phyloP scores from a whole-genome alignment of 2,329 filamentous ascomycete genomes.

The Ophiostoma populinum region DNA sequence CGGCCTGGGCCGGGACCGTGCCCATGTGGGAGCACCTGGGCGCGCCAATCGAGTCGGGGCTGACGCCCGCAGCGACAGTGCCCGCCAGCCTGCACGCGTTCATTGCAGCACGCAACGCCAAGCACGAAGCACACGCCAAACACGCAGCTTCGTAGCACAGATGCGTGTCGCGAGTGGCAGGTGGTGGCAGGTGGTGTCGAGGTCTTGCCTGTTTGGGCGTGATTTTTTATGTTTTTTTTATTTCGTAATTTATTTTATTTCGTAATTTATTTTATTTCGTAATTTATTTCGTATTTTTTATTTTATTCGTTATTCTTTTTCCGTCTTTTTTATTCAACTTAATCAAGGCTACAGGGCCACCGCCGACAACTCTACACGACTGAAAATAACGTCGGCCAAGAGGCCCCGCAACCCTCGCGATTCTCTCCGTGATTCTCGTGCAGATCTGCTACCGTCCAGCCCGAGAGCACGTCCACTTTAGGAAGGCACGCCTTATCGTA shows the following conservation, averaged over 20 bases:
- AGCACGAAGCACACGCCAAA: conserved; percentile 4
- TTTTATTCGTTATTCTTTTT: not conserved
- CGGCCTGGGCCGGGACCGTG: conserved; percentile 10
- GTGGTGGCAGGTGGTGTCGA: too few relatives aligned
- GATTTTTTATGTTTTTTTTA: too few relatives aligned
- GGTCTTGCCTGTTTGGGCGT: too few relatives aligned
- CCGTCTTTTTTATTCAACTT: not conserved
- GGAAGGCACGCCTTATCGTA: too few relatives aligned
- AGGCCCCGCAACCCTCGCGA: too few relatives aligned
- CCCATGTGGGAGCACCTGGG: conserved; percentile 12
- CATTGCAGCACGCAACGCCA: conserved; percentile 5
- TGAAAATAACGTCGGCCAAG: too few relatives aligned
- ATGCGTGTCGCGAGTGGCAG: too few relatives aligned
- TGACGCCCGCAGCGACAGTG: conserved; percentile 7
- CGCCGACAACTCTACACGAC: too few relatives aligned
- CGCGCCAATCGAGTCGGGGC: conserved; percentile 8
- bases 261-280: not conserved
- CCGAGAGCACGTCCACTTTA: too few relatives aligned
- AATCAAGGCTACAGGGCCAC: too few relatives aligned
- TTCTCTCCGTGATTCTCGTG: too few relatives aligned
- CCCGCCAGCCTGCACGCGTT: conserved; percentile 5
- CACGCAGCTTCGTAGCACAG: conserved; percentile 3
- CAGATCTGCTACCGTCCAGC: too few relatives aligned
- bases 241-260: not conserved
- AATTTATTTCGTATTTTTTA: not conserved